These are phyloP conservation scores for Lactarius psammicola DNA, from an alignment of 768 basidiomycete species.

Conservation along the genomic window DNA sequence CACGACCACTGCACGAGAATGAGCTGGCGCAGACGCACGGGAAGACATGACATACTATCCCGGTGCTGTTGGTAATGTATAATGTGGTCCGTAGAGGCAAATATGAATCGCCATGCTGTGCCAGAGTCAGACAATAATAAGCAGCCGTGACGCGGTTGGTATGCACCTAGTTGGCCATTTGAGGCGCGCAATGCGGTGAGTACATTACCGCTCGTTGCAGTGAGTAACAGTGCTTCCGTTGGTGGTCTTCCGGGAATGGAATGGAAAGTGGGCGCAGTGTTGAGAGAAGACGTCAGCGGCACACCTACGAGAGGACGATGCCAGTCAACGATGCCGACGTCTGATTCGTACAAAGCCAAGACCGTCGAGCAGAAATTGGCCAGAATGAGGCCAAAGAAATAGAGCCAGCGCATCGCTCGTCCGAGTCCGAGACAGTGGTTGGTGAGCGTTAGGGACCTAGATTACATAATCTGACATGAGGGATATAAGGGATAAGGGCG, in stretches of 20 bases:
- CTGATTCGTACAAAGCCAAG: slow-evolving; percentile 63
- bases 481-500: slow-evolving; percentile 13
- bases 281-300: slow-evolving; percentile 51
- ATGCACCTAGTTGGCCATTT: slow-evolving; percentile 70
- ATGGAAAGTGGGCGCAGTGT: slow-evolving; percentile 62
- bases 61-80: slow-evolving; percentile 57
- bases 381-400: slow-evolving; percentile 15
- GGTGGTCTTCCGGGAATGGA: slow-evolving; percentile 32
- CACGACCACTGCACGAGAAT: slow-evolving; percentile 50
- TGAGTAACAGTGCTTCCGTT: slow-evolving; percentile 53
- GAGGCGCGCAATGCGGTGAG: slow-evolving; percentile 67
- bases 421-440: no score
- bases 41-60: slow-evolving; percentile 46
- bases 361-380: slow-evolving; percentile 28
- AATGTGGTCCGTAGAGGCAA: slow-evolving; percentile 67
- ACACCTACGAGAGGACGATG: slow-evolving; percentile 74
- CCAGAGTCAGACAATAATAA: neutral
- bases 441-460: neutral
- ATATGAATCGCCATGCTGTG: slow-evolving; percentile 78
- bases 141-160: neutral
- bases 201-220: slow-evolving; percentile 72
- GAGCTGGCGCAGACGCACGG: neutral
- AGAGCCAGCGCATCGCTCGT: slow-evolving; percentile 9
- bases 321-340: slow-evolving; percentile 87
- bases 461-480: slow-evolving; percentile 14